Evolutionary conservation across 352 stramenopile species (phyloP), one percentile per base, ranked within the genome.

Genomic region (Globisporangium parvum): DNA sequence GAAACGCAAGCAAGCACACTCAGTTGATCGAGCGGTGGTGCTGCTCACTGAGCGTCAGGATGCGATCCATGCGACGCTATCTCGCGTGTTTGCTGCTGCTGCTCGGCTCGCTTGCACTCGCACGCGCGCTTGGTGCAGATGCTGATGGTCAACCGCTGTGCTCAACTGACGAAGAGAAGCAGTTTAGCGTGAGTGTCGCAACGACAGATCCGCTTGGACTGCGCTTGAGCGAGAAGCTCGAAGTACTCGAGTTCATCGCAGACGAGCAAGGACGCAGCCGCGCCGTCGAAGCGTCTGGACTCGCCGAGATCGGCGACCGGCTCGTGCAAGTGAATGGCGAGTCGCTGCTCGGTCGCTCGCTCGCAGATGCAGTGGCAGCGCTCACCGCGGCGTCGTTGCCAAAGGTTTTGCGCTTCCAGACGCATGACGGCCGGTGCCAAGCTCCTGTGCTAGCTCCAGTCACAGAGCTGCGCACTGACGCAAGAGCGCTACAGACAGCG

Each of bases 281-380:
- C 46, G 69, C 67, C 11, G 70, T 91, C 41, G 81, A 91, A 46
- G 75, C 75, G 24, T 84, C 73, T 0, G 77, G 73, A 1, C 57
- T 88, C 17, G 78, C 78, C 0, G 73, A 88, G 74, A 77, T 91
- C n/a, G 75, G 81, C 2, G 81, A 91, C 46, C 69, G 61, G 3
- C 67, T 91, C 12, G 42, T 87, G 8, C 59, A 59, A 2, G 73
- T 91, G 18, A 88, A 91, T 47, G 68, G 78, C n/a, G 51, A 70
- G 26, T 73, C 55, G 0, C 61, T 87, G 12, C 52, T 69, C 6
- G 66, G 47, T 2, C 57, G 69, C 14, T 62, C 63, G 2, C 66
- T 92, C 31, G 57, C 62, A 6, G 62, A 60, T 8, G 75, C 73
- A 2, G 69, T 92, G 11, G 45, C 51, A 21, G 62, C 61, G 61